Evolutionary conservation across 164 flowering plant species (phyloP).

Genomic region (Kalanchoe fedtschenkoi): DNA sequence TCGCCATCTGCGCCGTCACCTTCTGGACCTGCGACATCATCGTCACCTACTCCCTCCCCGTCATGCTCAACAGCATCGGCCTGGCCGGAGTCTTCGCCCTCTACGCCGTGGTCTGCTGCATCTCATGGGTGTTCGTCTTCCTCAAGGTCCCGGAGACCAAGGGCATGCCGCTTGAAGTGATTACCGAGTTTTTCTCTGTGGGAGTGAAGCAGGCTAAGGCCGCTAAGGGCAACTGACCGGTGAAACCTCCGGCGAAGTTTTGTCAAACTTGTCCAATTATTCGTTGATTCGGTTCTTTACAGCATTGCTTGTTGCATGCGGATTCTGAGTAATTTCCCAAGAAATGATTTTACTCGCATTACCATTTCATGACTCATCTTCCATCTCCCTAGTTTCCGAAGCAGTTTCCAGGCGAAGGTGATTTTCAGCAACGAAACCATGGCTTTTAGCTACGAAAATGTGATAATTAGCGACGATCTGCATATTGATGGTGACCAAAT

Average conservation of each 20-base stretch:
- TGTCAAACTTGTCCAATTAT: background rate
- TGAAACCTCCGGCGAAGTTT: background rate
- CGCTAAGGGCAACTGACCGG: conserved; percentile 19
- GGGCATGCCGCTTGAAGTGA: conserved; percentile 96
- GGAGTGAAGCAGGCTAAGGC: conserved; percentile 59
- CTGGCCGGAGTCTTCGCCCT: conserved; percentile 76
- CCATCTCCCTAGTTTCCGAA: background rate
- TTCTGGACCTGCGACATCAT: conserved; percentile 84
- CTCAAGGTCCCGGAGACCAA: conserved; percentile 93
- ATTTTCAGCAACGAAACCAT: no score
- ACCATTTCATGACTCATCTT: no score
- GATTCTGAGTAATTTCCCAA: background rate
- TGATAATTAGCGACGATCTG: no score
- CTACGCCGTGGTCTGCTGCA: conserved; percentile 58
- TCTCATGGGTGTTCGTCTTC: conserved; percentile 75
- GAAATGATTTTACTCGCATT: background rate
- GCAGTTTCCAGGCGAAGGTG: no score
- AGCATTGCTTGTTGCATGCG: background rate
- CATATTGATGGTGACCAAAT: no score
- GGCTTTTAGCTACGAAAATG: no score
- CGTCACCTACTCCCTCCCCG: conserved; percentile 81
- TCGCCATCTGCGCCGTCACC: conserved; percentile 76
- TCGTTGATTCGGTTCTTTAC: background rate
- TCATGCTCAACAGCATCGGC: conserved; percentile 71
- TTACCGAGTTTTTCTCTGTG: conserved; percentile 81